A percentile compares a stretch with the other conserved stretches of the same genome.
phyloP scores from a whole-genome alignment of 345 rosid genomes.

The Eutrema yunnanense region DNA sequence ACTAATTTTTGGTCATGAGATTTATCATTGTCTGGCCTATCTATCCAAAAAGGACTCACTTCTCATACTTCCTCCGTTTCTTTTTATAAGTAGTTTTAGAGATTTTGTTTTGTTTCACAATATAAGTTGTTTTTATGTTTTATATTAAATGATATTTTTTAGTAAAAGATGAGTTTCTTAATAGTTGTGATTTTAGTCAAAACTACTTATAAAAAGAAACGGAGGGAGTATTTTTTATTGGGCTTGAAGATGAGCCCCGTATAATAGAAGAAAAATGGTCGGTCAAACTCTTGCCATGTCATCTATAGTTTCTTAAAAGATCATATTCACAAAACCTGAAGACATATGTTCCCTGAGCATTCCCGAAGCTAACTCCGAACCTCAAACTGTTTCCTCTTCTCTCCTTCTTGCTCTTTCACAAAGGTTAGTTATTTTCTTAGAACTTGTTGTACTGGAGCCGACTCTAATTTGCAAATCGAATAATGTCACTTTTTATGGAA shows the following conservation, averaged over 20 bases:
- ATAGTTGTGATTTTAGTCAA: too few relatives aligned
- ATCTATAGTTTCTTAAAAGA: background rate
- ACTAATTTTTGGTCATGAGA: background rate
- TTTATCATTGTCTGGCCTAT: background rate
- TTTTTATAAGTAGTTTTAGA: too few relatives aligned
- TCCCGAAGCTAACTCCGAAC: constrained; percentile 10
- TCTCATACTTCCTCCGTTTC: too few relatives aligned
- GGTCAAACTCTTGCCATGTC: constrained; percentile 22
- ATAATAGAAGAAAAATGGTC: background rate
- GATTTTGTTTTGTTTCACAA: too few relatives aligned
- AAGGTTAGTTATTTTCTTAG: constrained; percentile 6
- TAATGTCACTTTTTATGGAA: background rate
- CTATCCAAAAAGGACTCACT: background rate
- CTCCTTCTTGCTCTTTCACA: background rate
- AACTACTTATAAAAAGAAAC: too few relatives aligned
- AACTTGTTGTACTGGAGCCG: background rate
- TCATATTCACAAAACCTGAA: constrained; percentile 16
- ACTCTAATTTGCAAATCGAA: background rate
- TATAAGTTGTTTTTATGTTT: too few relatives aligned
- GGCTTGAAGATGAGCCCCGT: constrained; percentile 13
- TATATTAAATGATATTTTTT: too few relatives aligned
- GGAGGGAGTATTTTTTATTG: background rate
- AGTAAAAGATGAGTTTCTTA: too few relatives aligned
- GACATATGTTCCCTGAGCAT: background rate
- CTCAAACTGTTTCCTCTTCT: background rate